A percentile compares a stretch with the other conserved stretches of the same genome.
phyloP scores from a whole-genome alignment of 352 stramenopile species.

The Pythium guiyangense region DNA sequence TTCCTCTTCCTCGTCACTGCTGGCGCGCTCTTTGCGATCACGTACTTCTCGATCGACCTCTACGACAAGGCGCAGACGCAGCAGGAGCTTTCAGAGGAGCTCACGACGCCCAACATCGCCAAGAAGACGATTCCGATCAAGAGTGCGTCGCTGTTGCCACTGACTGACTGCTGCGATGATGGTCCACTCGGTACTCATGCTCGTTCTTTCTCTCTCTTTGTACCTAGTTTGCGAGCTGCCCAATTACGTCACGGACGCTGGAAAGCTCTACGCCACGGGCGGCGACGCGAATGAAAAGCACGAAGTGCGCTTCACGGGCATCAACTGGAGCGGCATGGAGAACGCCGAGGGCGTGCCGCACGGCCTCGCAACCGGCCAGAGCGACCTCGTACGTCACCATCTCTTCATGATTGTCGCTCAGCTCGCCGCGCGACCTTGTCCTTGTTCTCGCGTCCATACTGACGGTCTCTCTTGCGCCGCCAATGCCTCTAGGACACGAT shows the following conservation, averaged over 20 bases:
- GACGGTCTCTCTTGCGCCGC: too few species aligned
- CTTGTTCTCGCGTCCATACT: too few species aligned
- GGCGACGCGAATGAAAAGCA: conserved; percentile 43
- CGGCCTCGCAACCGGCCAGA: conserved; percentile 62
- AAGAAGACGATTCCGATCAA: conserved; percentile 35
- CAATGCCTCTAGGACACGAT: conserved; percentile 32
- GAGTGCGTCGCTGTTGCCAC: conserved; percentile 19
- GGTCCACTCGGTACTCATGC: too few species aligned
- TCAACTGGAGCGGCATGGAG: conserved; percentile 88
- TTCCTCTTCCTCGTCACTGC: conserved; percentile 56
- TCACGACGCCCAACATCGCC: conserved; percentile 27
- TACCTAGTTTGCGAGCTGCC: conserved; percentile 56
- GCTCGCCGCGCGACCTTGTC: too few species aligned
- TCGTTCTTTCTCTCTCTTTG: neutral
- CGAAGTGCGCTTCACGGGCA: conserved; percentile 75
- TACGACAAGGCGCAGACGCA: conserved; percentile 67
- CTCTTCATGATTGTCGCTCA: neutral
- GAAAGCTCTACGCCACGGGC: conserved; percentile 64
- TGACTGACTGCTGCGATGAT: too few species aligned
- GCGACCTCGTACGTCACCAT: conserved; percentile 32
- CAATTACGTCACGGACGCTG: conserved; percentile 55
- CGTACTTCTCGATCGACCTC: conserved; percentile 56
- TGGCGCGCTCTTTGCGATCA: conserved; percentile 43
- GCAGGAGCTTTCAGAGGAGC: conserved; percentile 46
- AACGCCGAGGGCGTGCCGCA: conserved; percentile 74